These are phyloP conservation scores for Sarcomyxa edulis DNA, from an alignment of 768 basidiomycete species.

Conservation along the genomic window DNA sequence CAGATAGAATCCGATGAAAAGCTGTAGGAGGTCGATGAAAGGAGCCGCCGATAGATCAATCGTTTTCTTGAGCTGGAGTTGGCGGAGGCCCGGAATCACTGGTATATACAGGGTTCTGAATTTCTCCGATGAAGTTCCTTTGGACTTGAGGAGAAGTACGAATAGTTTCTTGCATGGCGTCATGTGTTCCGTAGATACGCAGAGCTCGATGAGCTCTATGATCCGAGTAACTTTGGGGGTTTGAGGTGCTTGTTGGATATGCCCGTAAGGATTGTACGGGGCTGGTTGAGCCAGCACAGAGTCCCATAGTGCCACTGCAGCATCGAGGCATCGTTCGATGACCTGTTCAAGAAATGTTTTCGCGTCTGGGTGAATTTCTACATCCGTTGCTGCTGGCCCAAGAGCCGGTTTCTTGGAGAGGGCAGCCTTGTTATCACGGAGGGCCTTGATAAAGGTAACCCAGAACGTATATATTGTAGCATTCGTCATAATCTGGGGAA, in stretches of 20 bases:
- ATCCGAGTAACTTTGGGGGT: conserved; percentile 18
- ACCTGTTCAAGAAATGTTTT: conserved; percentile 14
- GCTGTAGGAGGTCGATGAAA: conserved; percentile 22
- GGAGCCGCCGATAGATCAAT: conserved; percentile 17
- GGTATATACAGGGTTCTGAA: conserved; percentile 21
- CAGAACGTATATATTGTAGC: conserved; percentile 16
- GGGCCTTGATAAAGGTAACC: conserved; percentile 16
- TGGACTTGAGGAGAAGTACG: conserved; percentile 13
- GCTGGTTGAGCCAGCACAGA: conserved; percentile 4
- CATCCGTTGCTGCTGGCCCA: no score
- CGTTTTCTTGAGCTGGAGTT: conserved; percentile 10
- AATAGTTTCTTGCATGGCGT: conserved; percentile 18
- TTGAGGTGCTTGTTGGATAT: conserved; percentile 1
- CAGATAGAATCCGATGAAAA: conserved; percentile 23
- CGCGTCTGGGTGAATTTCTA: no score
- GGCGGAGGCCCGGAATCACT: conserved; percentile 18
- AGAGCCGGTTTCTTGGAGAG: no score
- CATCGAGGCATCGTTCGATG: conserved; percentile 12
- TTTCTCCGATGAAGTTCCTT: conserved; percentile 10
- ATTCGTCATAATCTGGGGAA: conserved; percentile 17
- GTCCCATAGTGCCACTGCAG: conserved; percentile 15
- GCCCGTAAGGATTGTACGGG: neutral
- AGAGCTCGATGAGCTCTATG: conserved; percentile 19
- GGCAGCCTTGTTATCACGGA: conserved; percentile 12
- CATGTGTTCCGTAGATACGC: conserved; percentile 14